phyloP scores from a whole-genome alignment of 139 green algal species.

The Chlamydomonas sp. region DNA sequence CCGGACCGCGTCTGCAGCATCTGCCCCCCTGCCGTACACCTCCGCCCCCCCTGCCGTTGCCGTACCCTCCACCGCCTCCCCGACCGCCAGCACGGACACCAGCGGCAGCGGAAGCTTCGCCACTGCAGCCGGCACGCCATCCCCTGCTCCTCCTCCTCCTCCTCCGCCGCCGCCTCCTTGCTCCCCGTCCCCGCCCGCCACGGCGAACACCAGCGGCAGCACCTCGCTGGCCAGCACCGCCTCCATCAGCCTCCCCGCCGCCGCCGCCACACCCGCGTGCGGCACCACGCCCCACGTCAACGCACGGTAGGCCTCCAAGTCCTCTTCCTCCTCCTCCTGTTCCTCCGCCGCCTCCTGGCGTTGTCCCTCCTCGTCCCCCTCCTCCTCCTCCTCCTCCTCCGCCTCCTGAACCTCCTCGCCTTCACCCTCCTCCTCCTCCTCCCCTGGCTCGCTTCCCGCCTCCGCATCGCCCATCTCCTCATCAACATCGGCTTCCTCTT shows the following conservation, averaged over 20 bases:
- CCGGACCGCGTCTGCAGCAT: conserved; percentile 27
- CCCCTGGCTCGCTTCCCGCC: not conserved
- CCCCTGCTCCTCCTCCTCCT: not conserved
- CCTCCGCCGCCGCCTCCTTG: not conserved
- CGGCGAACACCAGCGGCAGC: conserved; percentile 8
- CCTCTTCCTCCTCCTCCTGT: not conserved
- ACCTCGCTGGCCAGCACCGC: not conserved
- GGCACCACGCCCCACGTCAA: conserved; percentile 10
- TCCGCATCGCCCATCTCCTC: not conserved
- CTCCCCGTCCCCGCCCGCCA: not conserved
- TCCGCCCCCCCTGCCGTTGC: not conserved
- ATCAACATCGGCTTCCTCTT: not conserved
- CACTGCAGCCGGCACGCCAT: conserved; percentile 11
- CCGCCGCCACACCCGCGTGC: not conserved
- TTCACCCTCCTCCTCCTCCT: not conserved
- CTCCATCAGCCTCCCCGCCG: conserved; percentile 8
- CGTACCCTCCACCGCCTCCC: not conserved
- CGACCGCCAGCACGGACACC: conserved; percentile 55
- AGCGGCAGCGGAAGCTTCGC: conserved; percentile 38
- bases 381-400: not conserved
- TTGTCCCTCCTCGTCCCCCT: not conserved
- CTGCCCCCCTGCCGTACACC: not conserved
- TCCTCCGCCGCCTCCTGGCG: not conserved
- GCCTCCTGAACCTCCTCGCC: not conserved
- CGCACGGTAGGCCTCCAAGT: not conserved